A percentile compares a stretch with the other conserved stretches of the same genome.
These are phyloP conservation scores for Carpinus fangiana DNA, from an alignment of 306 rosid genomes.

Conservation along the genomic window DNA sequence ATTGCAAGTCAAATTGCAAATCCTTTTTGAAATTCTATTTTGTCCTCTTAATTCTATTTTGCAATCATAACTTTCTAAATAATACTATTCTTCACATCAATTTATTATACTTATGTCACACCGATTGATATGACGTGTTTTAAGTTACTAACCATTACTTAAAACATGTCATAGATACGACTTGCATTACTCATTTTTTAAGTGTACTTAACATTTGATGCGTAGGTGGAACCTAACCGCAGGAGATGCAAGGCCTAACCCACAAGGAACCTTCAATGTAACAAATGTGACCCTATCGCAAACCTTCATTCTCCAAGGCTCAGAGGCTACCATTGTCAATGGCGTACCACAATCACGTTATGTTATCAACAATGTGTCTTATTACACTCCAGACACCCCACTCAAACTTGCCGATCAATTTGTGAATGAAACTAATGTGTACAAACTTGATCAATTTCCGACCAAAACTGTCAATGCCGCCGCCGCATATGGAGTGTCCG, in stretches of 20 bases:
- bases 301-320: constrained; percentile 57
- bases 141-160: too few species aligned
- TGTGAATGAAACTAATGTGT: constrained; percentile 57
- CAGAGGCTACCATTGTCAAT: constrained; percentile 24
- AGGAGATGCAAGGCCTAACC: constrained; percentile 90
- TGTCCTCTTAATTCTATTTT: not conserved
- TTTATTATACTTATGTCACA: too few species aligned
- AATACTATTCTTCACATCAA: too few species aligned
- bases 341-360: constrained; percentile 25
- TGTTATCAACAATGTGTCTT: constrained; percentile 73
- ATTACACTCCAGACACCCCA: constrained; percentile 57
- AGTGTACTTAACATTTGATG: not conserved
- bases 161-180: too few species aligned
- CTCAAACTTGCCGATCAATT: constrained; percentile 72
- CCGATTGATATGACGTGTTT: too few species aligned
- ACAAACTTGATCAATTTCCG: constrained; percentile 60
- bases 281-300: constrained; percentile 66
- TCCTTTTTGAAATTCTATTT: too few species aligned
- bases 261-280: constrained; percentile 80
- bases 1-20: too few species aligned
- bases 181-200: too few species aligned
- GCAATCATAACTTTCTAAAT: not conserved
- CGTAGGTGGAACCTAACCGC: constrained; percentile 80
- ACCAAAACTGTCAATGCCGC: constrained; percentile 40
- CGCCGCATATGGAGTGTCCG: constrained; percentile 55